phyloP scores from a whole-genome alignment of 179 eudicot genomes.

The Patellifolia procumbens region DNA sequence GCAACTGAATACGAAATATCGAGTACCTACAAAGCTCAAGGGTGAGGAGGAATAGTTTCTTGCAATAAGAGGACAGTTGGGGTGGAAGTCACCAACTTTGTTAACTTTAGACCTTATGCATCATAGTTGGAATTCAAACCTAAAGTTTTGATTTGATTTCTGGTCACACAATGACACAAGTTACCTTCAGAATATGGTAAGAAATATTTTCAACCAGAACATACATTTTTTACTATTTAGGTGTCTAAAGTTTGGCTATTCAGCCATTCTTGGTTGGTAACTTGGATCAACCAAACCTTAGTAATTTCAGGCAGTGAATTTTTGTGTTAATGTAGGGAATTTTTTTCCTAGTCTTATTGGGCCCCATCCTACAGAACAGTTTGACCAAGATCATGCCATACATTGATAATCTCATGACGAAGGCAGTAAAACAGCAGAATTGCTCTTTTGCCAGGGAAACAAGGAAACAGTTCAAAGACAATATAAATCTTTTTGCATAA shows the following conservation, averaged over 20 bases:
- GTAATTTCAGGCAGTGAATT: conserved; percentile 3
- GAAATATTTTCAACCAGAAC: too few species aligned
- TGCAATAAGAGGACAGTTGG: conserved; percentile 35
- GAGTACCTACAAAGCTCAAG: too few species aligned
- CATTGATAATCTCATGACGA: neutral
- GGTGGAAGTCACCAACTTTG: conserved; percentile 44
- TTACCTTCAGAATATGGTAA: conserved; percentile 17
- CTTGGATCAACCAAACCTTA: conserved; percentile 6
- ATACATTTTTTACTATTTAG: too few species aligned
- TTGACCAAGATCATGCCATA: neutral
- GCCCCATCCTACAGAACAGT: neutral
- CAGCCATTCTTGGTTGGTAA: too few species aligned
- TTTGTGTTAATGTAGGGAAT: neutral
- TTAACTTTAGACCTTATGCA: conserved; percentile 14
- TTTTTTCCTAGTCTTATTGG: neutral
- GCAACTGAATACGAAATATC: too few species aligned
- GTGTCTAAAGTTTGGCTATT: too few species aligned
- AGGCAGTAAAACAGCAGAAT: neutral
- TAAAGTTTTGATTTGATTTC: conserved; percentile 8
- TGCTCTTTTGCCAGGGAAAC: neutral
- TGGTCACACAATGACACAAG: conserved; percentile 21
- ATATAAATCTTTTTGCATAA: neutral
- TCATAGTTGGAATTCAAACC: conserved; percentile 9
- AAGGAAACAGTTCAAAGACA: neutral
- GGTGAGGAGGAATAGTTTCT: conserved; percentile 1